A percentile compares a stretch with the other conserved stretches of the same genome.
Evolutionary conservation across 2,329 filamentous ascomycete genomes (phyloP).

Genomic region (Gaeumannomyces sp.): DNA sequence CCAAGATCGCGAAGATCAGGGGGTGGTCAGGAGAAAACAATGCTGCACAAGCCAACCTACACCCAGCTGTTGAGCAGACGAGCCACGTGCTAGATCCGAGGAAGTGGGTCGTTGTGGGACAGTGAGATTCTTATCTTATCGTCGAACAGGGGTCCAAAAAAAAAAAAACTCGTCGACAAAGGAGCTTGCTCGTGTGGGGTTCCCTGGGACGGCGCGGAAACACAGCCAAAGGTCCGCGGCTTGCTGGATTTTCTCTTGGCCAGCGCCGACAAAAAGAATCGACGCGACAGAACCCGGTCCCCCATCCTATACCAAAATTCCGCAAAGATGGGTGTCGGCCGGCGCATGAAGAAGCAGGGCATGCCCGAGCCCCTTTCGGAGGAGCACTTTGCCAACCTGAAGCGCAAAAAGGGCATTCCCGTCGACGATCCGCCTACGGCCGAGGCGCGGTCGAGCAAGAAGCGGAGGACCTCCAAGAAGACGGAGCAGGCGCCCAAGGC

Average conservation of each 20-base stretch:
- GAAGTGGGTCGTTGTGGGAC: background rate
- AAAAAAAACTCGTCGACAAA: background rate
- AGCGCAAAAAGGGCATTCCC: slow-evolving; percentile 74
- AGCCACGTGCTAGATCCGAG: no score
- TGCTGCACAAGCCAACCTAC: no score
- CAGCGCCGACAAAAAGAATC: background rate
- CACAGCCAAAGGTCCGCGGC: background rate
- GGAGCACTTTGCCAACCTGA: slow-evolving; percentile 67
- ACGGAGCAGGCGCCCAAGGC: slow-evolving; percentile 25
- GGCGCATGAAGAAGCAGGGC: slow-evolving; percentile 95
- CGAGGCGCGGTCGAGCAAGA: slow-evolving; percentile 53
- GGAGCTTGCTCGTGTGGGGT: background rate
- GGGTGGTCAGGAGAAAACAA: no score
- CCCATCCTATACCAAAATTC: background rate
- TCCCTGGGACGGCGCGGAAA: background rate
- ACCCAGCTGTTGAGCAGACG: no score
- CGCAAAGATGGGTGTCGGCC: slow-evolving; percentile 48
- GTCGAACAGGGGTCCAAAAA: background rate
- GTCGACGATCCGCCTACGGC: slow-evolving; percentile 48
- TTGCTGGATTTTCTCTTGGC: background rate
- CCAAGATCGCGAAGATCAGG: no score
- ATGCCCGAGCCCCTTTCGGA: slow-evolving; percentile 78
- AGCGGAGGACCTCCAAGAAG: slow-evolving; percentile 35
- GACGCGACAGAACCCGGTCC: background rate
- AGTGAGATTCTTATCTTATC: slow-evolving; percentile 3